phyloP scores from a whole-genome alignment of 2,329 filamentous ascomycete species.

The Aspergillus unguis region DNA sequence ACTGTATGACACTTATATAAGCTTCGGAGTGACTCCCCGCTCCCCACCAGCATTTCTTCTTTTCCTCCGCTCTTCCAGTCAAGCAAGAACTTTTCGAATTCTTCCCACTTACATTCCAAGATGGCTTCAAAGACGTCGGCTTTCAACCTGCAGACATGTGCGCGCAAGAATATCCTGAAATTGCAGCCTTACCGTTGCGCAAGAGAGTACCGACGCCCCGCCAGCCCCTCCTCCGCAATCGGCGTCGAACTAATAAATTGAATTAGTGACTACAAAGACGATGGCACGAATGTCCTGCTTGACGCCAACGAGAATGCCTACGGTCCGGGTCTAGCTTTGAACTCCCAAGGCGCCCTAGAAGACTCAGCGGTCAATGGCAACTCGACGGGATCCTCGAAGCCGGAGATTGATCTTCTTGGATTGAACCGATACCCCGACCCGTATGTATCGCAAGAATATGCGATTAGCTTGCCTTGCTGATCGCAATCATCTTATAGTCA shows the following conservation, averaged over 20 bases:
- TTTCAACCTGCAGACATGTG: constrained; percentile 72
- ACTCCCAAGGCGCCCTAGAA: constrained; percentile 47
- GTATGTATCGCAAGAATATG: constrained; percentile 27
- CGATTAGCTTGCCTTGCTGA: background rate
- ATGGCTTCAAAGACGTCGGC: constrained; percentile 47
- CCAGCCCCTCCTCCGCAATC: constrained; percentile 8
- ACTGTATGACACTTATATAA: constrained; percentile 1
- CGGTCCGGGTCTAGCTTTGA: constrained; percentile 69
- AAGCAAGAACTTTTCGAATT: background rate
- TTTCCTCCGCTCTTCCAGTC: background rate
- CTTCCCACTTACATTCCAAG: constrained; percentile 12
- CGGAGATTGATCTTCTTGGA: constrained; percentile 71
- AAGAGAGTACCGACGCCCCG: constrained; percentile 61
- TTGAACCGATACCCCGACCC: constrained; percentile 96
- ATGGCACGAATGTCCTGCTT: constrained; percentile 91
- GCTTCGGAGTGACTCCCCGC: constrained; percentile 4
- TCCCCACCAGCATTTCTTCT: constrained; percentile 8
- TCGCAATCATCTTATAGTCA: constrained; percentile 50
- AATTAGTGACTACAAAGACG: constrained; percentile 93
- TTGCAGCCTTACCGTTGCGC: constrained; percentile 78
- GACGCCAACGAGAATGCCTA: constrained; percentile 98
- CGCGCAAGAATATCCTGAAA: constrained; percentile 71
- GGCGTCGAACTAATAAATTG: constrained; percentile 20
- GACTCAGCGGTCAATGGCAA: constrained; percentile 41
- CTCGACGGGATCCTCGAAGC: constrained; percentile 41